phyloP scores from a whole-genome alignment of 768 basidiomycete species.

The Podaxis sp. region DNA sequence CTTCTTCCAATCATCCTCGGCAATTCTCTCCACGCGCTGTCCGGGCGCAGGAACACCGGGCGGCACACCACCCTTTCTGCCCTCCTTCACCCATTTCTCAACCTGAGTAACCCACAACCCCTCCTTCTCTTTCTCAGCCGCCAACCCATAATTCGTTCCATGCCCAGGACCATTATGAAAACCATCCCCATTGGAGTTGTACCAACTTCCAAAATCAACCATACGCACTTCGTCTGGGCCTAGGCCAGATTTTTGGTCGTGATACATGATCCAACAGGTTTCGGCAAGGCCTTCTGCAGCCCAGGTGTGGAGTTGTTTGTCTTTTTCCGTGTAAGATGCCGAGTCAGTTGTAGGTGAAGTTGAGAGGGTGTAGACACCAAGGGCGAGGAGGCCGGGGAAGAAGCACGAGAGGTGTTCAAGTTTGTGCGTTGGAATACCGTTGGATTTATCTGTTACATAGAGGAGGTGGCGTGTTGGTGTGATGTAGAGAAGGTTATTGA shows the following conservation, averaged over 20 bases:
- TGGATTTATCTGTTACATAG: constrained; percentile 55
- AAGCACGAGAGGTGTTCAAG: constrained; percentile 74
- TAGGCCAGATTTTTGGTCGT: constrained; percentile 63
- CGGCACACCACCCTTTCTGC: constrained; percentile 32
- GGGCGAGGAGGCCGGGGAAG: constrained; percentile 63
- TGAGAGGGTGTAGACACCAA: constrained; percentile 55
- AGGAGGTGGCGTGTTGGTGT: constrained; percentile 58
- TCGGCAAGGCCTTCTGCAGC: constrained; percentile 72
- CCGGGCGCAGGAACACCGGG: constrained; percentile 19
- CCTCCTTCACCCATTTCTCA: constrained; percentile 42
- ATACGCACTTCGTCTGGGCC: constrained; percentile 59
- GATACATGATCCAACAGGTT: constrained; percentile 67
- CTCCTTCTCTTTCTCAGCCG: constrained; percentile 5
- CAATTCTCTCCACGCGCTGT: constrained; percentile 8
- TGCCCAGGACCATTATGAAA: constrained; percentile 8
- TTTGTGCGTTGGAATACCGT: constrained; percentile 36
- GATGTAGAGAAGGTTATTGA: constrained; percentile 57
- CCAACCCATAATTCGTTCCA: constrained; percentile 23
- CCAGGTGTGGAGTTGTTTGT: constrained; percentile 57
- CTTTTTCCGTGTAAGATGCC: constrained; percentile 28
- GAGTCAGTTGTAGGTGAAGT: constrained; percentile 11
- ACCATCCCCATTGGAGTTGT: not conserved
- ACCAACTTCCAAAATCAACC: constrained; percentile 19
- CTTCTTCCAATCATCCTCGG: constrained; percentile 24
- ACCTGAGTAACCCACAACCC: constrained; percentile 47